phyloP scores from a whole-genome alignment of 2,329 filamentous ascomycete species.

The Phialophora expanda region DNA sequence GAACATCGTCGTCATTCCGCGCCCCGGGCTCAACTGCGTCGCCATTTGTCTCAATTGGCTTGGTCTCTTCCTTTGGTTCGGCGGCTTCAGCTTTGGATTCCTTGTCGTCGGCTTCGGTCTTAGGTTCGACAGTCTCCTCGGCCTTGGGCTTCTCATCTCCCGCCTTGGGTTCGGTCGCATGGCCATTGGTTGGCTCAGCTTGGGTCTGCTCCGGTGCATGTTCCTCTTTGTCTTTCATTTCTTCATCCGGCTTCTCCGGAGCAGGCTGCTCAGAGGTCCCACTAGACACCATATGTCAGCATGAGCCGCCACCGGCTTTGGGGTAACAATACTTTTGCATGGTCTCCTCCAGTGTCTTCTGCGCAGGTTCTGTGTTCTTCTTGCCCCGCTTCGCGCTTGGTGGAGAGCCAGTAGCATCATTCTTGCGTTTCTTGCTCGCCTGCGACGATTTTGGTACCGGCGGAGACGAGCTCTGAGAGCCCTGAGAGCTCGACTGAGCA shows the following conservation, averaged over 20 bases:
- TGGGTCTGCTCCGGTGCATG: conserved; percentile 35
- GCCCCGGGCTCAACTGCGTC: conserved; percentile 57
- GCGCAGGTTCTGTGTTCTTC: conserved; percentile 40
- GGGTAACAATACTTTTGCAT: conserved; percentile 34
- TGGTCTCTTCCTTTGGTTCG: conserved; percentile 25
- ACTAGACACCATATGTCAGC: conserved; percentile 25
- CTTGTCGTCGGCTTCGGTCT: conserved; percentile 25
- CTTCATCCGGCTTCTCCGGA: conserved; percentile 21
- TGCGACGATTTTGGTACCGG: conserved; percentile 35
- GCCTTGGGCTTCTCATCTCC: conserved; percentile 39
- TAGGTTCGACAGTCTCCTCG: conserved; percentile 29
- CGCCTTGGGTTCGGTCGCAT: conserved; percentile 35
- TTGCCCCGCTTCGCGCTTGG: conserved; percentile 49
- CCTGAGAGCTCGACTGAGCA: conserved; percentile 40
- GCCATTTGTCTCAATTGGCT: conserved; percentile 28
- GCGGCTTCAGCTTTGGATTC: conserved; percentile 17
- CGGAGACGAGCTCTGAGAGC: conserved; percentile 41
- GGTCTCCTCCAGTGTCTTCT: conserved; percentile 42
- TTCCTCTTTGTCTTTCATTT: conserved; percentile 18
- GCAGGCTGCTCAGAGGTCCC: conserved; percentile 20
- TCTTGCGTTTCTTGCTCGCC: conserved; percentile 50
- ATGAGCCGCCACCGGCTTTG: not conserved
- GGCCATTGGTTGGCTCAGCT: conserved; percentile 13
- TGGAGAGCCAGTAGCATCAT: conserved; percentile 32
- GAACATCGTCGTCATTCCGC: conserved; percentile 56